phyloP scores from a whole-genome alignment of 495 filamentous ascomycete genomes.

The Aspergillus funiculosus region DNA sequence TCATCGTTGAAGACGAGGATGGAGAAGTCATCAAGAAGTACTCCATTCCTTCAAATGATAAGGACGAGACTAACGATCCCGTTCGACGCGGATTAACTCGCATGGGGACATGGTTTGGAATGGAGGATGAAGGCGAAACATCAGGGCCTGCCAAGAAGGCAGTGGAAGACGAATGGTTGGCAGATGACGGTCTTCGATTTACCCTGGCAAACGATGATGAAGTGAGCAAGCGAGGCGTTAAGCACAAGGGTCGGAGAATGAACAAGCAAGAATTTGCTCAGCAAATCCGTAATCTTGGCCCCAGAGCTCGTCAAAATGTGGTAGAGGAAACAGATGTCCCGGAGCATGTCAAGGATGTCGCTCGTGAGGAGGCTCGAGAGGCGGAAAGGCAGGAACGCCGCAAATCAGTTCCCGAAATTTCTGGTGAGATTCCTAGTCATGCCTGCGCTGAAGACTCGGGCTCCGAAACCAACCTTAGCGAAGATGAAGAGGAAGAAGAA shows the following conservation, averaged over 20 bases:
- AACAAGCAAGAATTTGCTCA: slow-evolving; percentile 88
- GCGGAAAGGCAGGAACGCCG: slow-evolving; percentile 28
- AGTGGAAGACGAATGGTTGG: slow-evolving; percentile 38
- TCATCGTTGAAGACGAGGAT: slow-evolving; percentile 97
- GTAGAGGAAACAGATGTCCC: slow-evolving; percentile 64
- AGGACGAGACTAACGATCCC: slow-evolving; percentile 24
- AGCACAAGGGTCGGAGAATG: slow-evolving; percentile 63
- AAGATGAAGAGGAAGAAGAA: too few relatives aligned
- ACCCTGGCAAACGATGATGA: slow-evolving; percentile 53
- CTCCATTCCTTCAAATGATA: slow-evolving; percentile 58
- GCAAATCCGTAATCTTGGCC: slow-evolving; percentile 74
- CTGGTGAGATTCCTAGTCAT: background rate
- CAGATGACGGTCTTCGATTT: slow-evolving; percentile 81
- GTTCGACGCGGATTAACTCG: slow-evolving; percentile 48
- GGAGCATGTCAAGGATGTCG: slow-evolving; percentile 51
- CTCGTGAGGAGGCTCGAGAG: slow-evolving; percentile 38
- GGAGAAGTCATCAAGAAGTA: slow-evolving; percentile 98
- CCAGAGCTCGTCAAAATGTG: slow-evolving; percentile 63
- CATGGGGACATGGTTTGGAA: slow-evolving; percentile 61
- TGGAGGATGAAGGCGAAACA: slow-evolving; percentile 44
- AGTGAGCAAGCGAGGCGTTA: slow-evolving; percentile 28
- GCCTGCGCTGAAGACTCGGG: slow-evolving; percentile 22
- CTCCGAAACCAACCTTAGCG: slow-evolving; percentile 28
- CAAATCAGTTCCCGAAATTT: slow-evolving; percentile 4
- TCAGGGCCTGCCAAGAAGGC: slow-evolving; percentile 33